Conservation (phyloP, 257 asterid species). For the Apocynum venetum region DNA sequence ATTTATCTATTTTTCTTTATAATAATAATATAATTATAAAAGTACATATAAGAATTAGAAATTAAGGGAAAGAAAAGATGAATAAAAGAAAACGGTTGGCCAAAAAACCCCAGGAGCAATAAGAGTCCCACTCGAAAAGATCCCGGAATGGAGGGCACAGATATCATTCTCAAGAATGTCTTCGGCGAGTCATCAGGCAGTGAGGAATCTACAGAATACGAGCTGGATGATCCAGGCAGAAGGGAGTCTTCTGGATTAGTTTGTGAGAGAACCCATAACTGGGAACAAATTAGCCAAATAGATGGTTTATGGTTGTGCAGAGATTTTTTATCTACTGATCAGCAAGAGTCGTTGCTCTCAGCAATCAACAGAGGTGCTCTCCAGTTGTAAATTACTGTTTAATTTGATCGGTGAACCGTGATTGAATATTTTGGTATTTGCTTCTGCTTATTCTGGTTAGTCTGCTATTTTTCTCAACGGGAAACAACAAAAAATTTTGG, state of each 20-base stretch:
- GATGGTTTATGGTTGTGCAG: conserved; percentile 77
- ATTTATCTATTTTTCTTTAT: too few relatives aligned
- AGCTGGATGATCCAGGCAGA: conserved; percentile 23
- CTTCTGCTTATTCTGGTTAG: not conserved
- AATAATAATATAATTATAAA: too few relatives aligned
- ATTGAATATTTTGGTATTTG: not conserved
- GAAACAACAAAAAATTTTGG: not conserved
- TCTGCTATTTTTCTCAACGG: not conserved
- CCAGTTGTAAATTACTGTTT: not conserved
- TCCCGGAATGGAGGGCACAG: not conserved
- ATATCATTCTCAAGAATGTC: conserved; percentile 45
- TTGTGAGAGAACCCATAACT: conserved; percentile 38
- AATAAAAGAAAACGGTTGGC: too few relatives aligned
- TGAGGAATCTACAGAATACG: conserved; percentile 16
- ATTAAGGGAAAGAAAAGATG: too few relatives aligned
- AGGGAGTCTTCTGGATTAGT: conserved; percentile 20
- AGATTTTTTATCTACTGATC: conserved; percentile 51
- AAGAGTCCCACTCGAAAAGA: not conserved
- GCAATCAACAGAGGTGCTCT: conserved; percentile 52
- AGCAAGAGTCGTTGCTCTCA: conserved; percentile 59
- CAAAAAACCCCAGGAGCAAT: too few relatives aligned
- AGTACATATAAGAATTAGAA: too few relatives aligned
- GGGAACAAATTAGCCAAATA: conserved; percentile 66
- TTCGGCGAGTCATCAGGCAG: conserved; percentile 72
- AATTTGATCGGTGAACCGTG: not conserved